These are phyloP conservation scores for Lachancea lanzarotensis DNA, from an alignment of 805 yeast genomes.

Conservation along the genomic window DNA sequence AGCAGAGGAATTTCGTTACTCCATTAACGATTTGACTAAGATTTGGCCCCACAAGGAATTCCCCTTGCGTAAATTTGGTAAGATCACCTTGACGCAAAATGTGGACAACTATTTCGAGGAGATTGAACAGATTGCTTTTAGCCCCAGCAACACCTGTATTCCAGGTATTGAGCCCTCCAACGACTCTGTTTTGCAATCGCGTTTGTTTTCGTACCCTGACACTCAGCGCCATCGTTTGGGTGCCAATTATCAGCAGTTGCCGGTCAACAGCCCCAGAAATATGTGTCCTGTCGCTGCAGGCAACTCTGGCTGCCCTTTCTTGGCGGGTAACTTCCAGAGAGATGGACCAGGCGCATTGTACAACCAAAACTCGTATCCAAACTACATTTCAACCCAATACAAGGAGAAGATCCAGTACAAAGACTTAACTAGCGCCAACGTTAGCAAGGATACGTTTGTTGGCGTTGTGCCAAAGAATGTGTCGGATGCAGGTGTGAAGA, in stretches of 20 bases:
- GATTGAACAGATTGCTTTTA: slow-evolving; percentile 72
- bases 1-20: slow-evolving; percentile 67
- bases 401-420: slow-evolving; percentile 20
- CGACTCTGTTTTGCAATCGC: slow-evolving; percentile 71
- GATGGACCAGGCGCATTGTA: slow-evolving; percentile 53
- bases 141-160: slow-evolving; percentile 60
- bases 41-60: slow-evolving; percentile 85
- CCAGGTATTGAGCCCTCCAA: slow-evolving; percentile 73
- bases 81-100: slow-evolving; percentile 69
- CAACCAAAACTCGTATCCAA: slow-evolving; percentile 46
- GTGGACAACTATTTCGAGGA: slow-evolving; percentile 85
- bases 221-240: slow-evolving; percentile 76
- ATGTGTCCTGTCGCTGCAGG: slow-evolving; percentile 10
- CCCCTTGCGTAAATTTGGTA: slow-evolving; percentile 84
- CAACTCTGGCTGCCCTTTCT: slow-evolving; percentile 22
- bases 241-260: slow-evolving; percentile 57
- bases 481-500: slow-evolving; percentile 25
- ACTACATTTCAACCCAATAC: slow-evolving; percentile 41
- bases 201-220: slow-evolving; percentile 70
- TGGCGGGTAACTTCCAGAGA: slow-evolving; percentile 44
- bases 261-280: slow-evolving; percentile 46
- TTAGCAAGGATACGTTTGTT: slow-evolving; percentile 24
- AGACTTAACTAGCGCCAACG: slow-evolving; percentile 11
- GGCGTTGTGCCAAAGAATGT: slow-evolving; percentile 32
- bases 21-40: slow-evolving; percentile 83